These are phyloP conservation scores for Pseudevernia furfuracea DNA, from an alignment of 495 filamentous ascomycete genomes.

Conservation along the genomic window DNA sequence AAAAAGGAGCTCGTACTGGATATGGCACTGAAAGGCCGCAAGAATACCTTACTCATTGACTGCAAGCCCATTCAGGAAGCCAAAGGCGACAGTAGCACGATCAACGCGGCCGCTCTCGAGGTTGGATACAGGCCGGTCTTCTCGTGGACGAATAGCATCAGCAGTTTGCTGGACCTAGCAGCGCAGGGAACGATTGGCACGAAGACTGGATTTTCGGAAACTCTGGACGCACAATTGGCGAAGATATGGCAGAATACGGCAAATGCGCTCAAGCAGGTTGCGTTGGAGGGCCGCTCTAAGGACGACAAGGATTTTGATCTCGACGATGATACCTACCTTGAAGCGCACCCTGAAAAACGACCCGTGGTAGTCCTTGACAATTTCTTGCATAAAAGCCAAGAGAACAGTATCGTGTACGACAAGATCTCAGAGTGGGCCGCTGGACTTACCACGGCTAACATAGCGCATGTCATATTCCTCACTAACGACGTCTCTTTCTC, in stretches of 20 bases:
- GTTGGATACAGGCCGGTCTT: conserved; percentile 94
- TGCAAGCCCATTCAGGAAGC: conserved; percentile 93
- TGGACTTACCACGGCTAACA: conserved; percentile 73
- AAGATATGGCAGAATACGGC: conserved; percentile 89
- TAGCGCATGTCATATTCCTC: conserved; percentile 95
- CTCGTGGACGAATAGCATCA: conserved; percentile 92
- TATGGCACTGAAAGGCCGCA: conserved; percentile 67
- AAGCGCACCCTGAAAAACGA: conserved; percentile 76
- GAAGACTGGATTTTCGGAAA: conserved; percentile 93
- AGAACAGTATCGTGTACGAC: conserved; percentile 71
- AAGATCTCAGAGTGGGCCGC: conserved; percentile 91
- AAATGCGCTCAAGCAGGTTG: conserved; percentile 68
- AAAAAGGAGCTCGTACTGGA: conserved; percentile 83
- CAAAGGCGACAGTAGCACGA: conserved; percentile 80
- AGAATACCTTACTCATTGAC: conserved; percentile 80
- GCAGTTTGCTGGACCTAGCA: conserved; percentile 83
- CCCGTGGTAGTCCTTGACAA: conserved; percentile 92
- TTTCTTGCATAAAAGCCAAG: conserved; percentile 73
- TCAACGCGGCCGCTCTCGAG: conserved; percentile 67
- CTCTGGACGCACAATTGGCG: conserved; percentile 77
- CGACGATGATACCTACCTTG: conserved; percentile 80
- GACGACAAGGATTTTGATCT: conserved; percentile 64
- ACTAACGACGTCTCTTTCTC: conserved; percentile 84
- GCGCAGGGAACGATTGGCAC: conserved; percentile 89
- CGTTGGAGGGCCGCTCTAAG: conserved; percentile 59